Percentiles rank a stretch among this genome's conserved stretches.
Evolutionary conservation across 2,329 filamentous ascomycete genomes (phyloP).

Genomic region (Fragosphaeria purpurea): DNA sequence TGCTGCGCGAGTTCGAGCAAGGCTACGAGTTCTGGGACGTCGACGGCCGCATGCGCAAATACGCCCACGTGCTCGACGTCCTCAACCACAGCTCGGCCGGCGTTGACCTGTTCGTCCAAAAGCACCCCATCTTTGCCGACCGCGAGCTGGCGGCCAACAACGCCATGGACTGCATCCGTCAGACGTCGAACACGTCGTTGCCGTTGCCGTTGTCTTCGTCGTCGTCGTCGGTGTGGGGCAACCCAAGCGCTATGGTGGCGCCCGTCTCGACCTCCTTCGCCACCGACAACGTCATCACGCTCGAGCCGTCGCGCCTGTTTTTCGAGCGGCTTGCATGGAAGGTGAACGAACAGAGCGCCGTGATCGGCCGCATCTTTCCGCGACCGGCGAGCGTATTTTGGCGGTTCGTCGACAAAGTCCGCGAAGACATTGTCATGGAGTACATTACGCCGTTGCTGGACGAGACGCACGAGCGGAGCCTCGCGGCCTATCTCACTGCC

Average conservation of each 20-base stretch:
- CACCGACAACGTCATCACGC: conserved; percentile 52
- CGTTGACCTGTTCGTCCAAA: conserved; percentile 78
- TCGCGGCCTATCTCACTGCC: conserved; percentile 71
- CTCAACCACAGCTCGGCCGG: conserved; percentile 73
- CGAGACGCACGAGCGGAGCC: conserved; percentile 67
- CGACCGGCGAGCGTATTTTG: conserved; percentile 60
- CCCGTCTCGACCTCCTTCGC: too few relatives aligned
- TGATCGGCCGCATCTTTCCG: conserved; percentile 78
- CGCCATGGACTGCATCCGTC: conserved; percentile 72
- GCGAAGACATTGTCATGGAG: conserved; percentile 75
- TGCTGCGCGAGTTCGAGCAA: conserved; percentile 83
- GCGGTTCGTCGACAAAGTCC: conserved; percentile 69
- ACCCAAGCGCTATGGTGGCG: too few relatives aligned
- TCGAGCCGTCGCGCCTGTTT: conserved; percentile 73
- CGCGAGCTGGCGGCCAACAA: conserved; percentile 56
- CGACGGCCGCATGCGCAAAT: conserved; percentile 78
- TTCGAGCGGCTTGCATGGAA: conserved; percentile 65
- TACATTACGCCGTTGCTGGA: conserved; percentile 81
- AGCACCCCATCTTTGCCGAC: conserved; percentile 73
- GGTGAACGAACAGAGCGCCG: conserved; percentile 68
- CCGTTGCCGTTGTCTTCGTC: not conserved
- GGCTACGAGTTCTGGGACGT: conserved; percentile 84
- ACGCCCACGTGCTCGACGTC: conserved; percentile 73
- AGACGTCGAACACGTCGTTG: conserved; percentile 28
- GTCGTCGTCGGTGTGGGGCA: not conserved